Evolutionary conservation across 176 grass and related monocot species (phyloP).

Genomic region (Microstegium vimineum): DNA sequence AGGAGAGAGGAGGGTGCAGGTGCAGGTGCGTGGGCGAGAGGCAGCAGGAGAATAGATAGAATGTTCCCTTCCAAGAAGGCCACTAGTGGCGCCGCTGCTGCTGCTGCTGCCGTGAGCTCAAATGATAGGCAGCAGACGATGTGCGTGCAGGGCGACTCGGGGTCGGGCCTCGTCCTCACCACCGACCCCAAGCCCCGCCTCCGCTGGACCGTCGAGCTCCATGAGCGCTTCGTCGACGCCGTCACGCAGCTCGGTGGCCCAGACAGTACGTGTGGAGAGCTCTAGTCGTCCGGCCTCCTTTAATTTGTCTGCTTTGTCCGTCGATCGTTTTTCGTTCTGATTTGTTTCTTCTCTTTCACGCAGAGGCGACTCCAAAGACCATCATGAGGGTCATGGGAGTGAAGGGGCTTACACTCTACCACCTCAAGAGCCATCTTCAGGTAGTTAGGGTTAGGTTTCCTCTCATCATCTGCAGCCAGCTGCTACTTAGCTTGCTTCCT

Average conservation of each 20-base stretch:
- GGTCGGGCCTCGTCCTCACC: slow-evolving; percentile 90
- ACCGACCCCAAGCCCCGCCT: slow-evolving; percentile 98
- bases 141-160: slow-evolving; percentile 73
- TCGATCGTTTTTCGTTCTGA: neutral
- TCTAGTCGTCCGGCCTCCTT: too few species aligned
- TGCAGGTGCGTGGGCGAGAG: neutral
- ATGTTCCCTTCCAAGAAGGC: slow-evolving; percentile 98
- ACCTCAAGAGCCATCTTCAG: slow-evolving; percentile 99
- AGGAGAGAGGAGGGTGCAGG: slow-evolving; percentile 6
- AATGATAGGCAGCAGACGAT: slow-evolving; percentile 38
- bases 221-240: slow-evolving; percentile 97
- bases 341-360: neutral
- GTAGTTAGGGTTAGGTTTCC: slow-evolving; percentile 40
- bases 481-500: neutral
- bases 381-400: slow-evolving; percentile 99
- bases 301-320: too few species aligned
- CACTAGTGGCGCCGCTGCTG: slow-evolving; percentile 20
- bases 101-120: slow-evolving; percentile 47
- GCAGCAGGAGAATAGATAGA: slow-evolving; percentile 43
- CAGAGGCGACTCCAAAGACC: slow-evolving; percentile 98
- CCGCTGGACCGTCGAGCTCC: slow-evolving; percentile 97
- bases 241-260: slow-evolving; percentile 95
- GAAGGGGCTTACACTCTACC: slow-evolving; percentile 96
- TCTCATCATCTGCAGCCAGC: neutral
- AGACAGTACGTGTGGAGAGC: slow-evolving; percentile 85